A percentile compares a stretch with the other conserved stretches of the same genome.
Evolutionary conservation across 2,329 filamentous ascomycete species (phyloP).

Genomic region (Dendryphion nanum): DNA sequence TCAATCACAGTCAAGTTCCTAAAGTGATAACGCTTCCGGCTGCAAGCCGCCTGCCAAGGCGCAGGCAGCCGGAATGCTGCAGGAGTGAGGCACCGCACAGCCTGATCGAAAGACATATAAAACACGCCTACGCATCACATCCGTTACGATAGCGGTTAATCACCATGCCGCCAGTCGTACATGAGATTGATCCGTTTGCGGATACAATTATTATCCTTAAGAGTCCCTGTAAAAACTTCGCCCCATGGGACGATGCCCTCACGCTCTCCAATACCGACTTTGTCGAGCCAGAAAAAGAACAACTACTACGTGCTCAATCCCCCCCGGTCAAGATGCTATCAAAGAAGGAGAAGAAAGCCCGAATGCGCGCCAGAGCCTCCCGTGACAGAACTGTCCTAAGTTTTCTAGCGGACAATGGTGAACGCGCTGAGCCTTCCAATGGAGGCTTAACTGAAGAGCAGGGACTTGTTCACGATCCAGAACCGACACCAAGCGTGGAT

Average conservation of each 20-base stretch:
- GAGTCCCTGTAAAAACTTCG: not conserved
- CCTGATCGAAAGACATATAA: no score
- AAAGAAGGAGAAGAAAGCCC: not conserved
- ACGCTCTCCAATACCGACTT: not conserved
- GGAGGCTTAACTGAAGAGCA: not conserved
- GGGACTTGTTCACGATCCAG: not conserved
- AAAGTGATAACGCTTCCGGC: no score
- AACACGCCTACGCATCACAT: no score
- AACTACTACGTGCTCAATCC: not conserved
- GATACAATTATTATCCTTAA: not conserved
- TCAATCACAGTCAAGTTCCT: no score
- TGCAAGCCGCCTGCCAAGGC: no score
- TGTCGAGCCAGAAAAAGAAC: not conserved
- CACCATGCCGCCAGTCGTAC: not conserved
- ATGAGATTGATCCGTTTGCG: not conserved
- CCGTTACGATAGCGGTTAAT: no score
- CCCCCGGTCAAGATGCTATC: not conserved
- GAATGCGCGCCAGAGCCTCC: not conserved
- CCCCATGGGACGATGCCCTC: slow-evolving; percentile 2
- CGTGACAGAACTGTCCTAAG: not conserved
- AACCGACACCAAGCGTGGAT: not conserved
- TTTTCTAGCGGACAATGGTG: not conserved
- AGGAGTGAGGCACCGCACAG: no score
- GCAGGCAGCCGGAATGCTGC: no score
- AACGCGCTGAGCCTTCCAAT: not conserved